Conservation (phyloP, 2,329 filamentous ascomycete genomes). For the Fusarium citri region DNA sequence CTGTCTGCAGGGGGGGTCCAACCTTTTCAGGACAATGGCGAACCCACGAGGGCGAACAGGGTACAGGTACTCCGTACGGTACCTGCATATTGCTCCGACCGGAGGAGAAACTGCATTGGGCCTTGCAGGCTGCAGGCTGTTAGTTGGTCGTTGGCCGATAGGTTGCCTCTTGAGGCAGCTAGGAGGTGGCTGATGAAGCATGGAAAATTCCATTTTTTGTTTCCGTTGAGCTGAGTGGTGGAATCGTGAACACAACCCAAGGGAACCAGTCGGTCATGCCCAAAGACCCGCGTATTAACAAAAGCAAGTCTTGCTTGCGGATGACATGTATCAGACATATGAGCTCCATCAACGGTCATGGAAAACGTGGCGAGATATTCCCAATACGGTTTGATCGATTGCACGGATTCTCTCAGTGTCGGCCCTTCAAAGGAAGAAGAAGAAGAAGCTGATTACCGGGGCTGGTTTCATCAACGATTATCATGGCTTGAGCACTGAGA, state of each 20-base stretch:
- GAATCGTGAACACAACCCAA: slow-evolving; percentile 6
- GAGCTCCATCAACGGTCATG: neutral
- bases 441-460: neutral
- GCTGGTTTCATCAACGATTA: neutral
- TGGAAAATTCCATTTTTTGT: slow-evolving; percentile 15
- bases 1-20: slow-evolving; percentile 16
- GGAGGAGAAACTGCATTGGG: slow-evolving; percentile 27
- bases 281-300: neutral
- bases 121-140: slow-evolving; percentile 6
- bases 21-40: slow-evolving; percentile 6
- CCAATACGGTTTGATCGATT: neutral
- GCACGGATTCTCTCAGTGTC: neutral
- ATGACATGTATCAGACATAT: neutral
- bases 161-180: slow-evolving; percentile 12
- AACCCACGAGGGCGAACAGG: slow-evolving; percentile 1
- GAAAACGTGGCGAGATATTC: slow-evolving; percentile 3
- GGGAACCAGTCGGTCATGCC: neutral
- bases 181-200: slow-evolving; percentile 20
- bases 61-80: slow-evolving; percentile 11
- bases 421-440: neutral
- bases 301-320: slow-evolving; percentile 1
- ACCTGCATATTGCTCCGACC: slow-evolving; percentile 19
- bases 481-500: slow-evolving; percentile 18
- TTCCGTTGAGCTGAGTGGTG: slow-evolving; percentile 32
- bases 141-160: slow-evolving; percentile 4